Base-by-base conservation (phyloP, 164 flowering plant genomes). In the Tetrastigma voinierianum region DNA sequence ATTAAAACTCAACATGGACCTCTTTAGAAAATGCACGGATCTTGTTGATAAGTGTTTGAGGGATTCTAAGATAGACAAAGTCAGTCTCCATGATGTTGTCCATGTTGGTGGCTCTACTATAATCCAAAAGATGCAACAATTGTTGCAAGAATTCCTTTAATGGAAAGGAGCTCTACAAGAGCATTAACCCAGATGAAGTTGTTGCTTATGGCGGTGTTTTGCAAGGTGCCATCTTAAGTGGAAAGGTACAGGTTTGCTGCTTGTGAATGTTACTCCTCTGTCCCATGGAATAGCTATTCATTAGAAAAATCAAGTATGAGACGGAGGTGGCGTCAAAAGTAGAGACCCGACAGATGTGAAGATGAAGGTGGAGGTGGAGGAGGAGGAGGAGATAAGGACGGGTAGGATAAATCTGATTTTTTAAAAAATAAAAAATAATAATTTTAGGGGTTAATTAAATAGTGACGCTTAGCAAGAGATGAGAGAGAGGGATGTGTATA, bases 11-110 rank as follows among this genome's bases (percentile, higher is more conserved):
- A 78, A 78, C 75, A 78, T 81, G 80, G 84, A 78, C 48, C 51
- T 81, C 46, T 81, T 81, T 61, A 69, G 75, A 47, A 81, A 78
- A 69, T 81, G 82, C 55, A 78, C 78, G 81, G 84, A 80, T 66
- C 76, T 79, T 0, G 84, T 81, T 10, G 80, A 74, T 74, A 76
- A 81, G 65, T 81, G 84, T 55, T 61, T 81, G 73, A 63, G 76
- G 61, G 84, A 81, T 66, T 82, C 82, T 0, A 78, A 78, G 71
- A 78, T 80, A 68, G 82, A 81, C 70, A 81, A 78, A 59, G 74
- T 69, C 62, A 65, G 2, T 6, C 76, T 81, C 45, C 72, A 81
- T 59, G 84, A 81, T 60, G 80, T 81, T 21, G 82, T 81, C 6
- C 80, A 78, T 15, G 78, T 73, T 46, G 84, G 84, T 46, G 84